Conservation (phyloP, 2,329 filamentous ascomycete genomes). For the Curvularia lunata region DNA sequence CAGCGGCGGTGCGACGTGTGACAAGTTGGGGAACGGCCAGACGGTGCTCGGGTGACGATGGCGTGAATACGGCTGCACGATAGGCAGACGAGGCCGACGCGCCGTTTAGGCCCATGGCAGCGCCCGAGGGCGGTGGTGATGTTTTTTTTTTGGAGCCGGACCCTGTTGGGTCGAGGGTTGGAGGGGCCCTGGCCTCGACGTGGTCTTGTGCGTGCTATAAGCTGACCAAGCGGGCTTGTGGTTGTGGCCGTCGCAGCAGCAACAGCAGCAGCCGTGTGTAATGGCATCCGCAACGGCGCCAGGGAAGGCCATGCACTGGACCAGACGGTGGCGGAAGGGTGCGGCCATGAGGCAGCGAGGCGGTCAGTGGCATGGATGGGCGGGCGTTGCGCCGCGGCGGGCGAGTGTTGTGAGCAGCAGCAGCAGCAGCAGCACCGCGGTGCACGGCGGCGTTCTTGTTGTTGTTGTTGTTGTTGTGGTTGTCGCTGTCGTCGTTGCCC, state of each 20-base stretch:
- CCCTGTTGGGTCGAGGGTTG: background rate
- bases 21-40: too few relatives aligned
- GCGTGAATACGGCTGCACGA: slow-evolving; percentile 10
- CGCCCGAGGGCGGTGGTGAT: background rate
- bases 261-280: background rate
- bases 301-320: background rate
- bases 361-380: slow-evolving; percentile 3
- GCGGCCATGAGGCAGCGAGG: background rate
- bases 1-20: background rate
- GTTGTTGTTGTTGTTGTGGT: too few relatives aligned
- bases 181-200: background rate
- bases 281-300: background rate
- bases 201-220: background rate
- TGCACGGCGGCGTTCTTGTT: too few relatives aligned
- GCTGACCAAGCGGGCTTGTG: background rate
- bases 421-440: too few relatives aligned
- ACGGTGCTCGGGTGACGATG: slow-evolving; percentile 20
- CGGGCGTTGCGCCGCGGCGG: too few relatives aligned
- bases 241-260: background rate
- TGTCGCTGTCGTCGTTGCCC: too few relatives aligned
- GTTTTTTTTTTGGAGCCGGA: background rate
- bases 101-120: background rate
- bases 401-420: too few relatives aligned
- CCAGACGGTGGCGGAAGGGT: too few relatives aligned
- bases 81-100: background rate